Evolutionary conservation across 2,329 filamentous ascomycete species (phyloP).

Genomic region (Xylaria sp.): DNA sequence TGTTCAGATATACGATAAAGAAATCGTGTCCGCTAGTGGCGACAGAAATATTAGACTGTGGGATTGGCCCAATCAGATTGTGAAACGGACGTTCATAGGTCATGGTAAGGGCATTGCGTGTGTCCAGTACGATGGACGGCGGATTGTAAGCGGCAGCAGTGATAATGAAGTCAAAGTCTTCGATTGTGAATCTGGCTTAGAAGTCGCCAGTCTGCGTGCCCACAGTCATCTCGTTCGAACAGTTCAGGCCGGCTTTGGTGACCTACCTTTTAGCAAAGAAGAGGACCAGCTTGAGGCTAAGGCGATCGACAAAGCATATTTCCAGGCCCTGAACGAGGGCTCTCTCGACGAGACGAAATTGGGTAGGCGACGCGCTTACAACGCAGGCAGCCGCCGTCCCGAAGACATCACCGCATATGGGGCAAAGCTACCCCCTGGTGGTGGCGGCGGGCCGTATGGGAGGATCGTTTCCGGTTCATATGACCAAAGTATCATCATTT

Average conservation of each 20-base stretch:
- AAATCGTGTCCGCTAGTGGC: constrained; percentile 94
- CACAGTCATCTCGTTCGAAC: constrained; percentile 90
- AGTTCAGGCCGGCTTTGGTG: constrained; percentile 93
- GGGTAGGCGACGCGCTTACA: constrained; percentile 57
- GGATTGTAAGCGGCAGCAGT: constrained; percentile 95
- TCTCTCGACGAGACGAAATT: constrained; percentile 55
- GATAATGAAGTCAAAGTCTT: constrained; percentile 97
- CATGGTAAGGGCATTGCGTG: constrained; percentile 97
- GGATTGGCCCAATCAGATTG: constrained; percentile 84
- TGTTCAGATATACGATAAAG: constrained; percentile 85
- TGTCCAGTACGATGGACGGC: constrained; percentile 92
- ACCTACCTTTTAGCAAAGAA: constrained; percentile 80
- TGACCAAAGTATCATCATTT: constrained; percentile 94
- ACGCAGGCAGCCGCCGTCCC: constrained; percentile 78
- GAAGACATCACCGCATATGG: constrained; percentile 82
- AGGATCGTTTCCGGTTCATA: constrained; percentile 98
- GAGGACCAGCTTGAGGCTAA: constrained; percentile 79
- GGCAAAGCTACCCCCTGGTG: constrained; percentile 88
- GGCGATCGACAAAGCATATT: constrained; percentile 77
- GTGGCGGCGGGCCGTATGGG: constrained; percentile 87
- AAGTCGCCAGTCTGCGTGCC: constrained; percentile 86
- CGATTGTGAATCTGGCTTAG: constrained; percentile 83
- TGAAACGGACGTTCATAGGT: constrained; percentile 80
- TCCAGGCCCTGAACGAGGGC: constrained; percentile 66
- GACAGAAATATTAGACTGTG: constrained; percentile 95